Percentiles rank a stretch among this genome's conserved stretches.
These are phyloP conservation scores for Backusella parvicylindrica DNA, from an alignment of 192 early-diverging fungal genomes.

Conservation along the genomic window DNA sequence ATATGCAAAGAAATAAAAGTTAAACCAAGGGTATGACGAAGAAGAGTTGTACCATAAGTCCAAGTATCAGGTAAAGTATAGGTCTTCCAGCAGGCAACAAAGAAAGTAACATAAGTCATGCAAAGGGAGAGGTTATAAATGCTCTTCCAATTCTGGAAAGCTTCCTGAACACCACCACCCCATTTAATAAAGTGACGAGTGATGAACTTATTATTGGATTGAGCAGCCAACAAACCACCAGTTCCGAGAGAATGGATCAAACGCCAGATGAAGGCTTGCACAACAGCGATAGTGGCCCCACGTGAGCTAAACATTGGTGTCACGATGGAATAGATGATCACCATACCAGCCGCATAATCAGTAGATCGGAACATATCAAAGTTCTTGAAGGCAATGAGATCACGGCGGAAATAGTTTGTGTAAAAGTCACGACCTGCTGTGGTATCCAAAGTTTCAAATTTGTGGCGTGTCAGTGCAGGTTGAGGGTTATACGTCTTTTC, in stretches of 20 bases:
- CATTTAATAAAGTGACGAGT: constrained; percentile 91
- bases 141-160: constrained; percentile 94
- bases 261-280: constrained; percentile 85
- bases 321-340: constrained; percentile 71
- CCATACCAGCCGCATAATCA: constrained; percentile 75
- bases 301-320: constrained; percentile 52
- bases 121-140: constrained; percentile 89
- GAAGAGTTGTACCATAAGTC: constrained; percentile 65
- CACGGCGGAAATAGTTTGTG: constrained; percentile 75
- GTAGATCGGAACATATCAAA: constrained; percentile 86
- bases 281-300: constrained; percentile 44
- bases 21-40: constrained; percentile 81
- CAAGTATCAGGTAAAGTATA: constrained; percentile 73
- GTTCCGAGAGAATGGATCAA: constrained; percentile 79
- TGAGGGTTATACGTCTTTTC: constrained; percentile 62
- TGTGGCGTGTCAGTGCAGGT: constrained; percentile 19
- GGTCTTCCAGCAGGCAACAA: constrained; percentile 74
- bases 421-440: constrained; percentile 43
- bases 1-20: constrained; percentile 83
- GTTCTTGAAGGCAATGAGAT: constrained; percentile 88
- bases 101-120: constrained; percentile 91
- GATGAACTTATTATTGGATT: constrained; percentile 79
- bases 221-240: constrained; percentile 74
- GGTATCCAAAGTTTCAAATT: constrained; percentile 9
- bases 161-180: constrained; percentile 84